A percentile compares a stretch with the other conserved stretches of the same genome.
Conservation (phyloP, 495 filamentous ascomycete genomes). For the Neurospora africana region DNA sequence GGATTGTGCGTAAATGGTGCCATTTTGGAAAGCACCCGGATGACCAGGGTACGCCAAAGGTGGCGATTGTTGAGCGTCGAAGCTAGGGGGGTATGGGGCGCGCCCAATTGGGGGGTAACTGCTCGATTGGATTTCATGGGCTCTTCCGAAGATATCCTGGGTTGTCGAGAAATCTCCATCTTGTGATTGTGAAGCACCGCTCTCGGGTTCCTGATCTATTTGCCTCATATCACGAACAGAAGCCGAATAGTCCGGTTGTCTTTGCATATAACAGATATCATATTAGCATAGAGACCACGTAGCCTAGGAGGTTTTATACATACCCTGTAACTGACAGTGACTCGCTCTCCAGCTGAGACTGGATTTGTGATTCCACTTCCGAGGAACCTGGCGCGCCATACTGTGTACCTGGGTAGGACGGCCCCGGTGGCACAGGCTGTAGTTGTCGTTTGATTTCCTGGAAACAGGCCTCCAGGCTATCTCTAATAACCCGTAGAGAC, state of each 20-base stretch:
- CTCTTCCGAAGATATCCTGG: neutral
- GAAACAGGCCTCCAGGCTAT: neutral
- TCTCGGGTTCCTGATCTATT: neutral
- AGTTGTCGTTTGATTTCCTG: neutral
- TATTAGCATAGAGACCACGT: neutral
- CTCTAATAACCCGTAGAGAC: neutral
- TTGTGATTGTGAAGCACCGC: neutral
- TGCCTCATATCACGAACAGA: neutral
- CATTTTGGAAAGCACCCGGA: slow-evolving; percentile 4
- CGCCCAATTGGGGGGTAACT: neutral
- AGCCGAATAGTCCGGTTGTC: neutral
- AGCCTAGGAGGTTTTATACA: neutral
- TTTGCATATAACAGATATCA: neutral
- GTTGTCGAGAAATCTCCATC: neutral
- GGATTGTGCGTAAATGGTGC: slow-evolving; percentile 14
- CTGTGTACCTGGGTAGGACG: neutral
- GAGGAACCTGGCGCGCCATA: neutral
- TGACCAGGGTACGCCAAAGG: neutral
- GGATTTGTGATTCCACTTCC: slow-evolving; percentile 13
- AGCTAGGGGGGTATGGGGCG: neutral
- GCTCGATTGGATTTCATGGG: neutral
- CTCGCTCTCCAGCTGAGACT: slow-evolving; percentile 19
- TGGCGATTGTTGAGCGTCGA: neutral
- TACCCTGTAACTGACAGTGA: slow-evolving; percentile 8
- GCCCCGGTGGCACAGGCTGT: neutral